Evolutionary conservation across 495 filamentous ascomycete species (phyloP).

Genomic region (Jackrogersella minutella): DNA sequence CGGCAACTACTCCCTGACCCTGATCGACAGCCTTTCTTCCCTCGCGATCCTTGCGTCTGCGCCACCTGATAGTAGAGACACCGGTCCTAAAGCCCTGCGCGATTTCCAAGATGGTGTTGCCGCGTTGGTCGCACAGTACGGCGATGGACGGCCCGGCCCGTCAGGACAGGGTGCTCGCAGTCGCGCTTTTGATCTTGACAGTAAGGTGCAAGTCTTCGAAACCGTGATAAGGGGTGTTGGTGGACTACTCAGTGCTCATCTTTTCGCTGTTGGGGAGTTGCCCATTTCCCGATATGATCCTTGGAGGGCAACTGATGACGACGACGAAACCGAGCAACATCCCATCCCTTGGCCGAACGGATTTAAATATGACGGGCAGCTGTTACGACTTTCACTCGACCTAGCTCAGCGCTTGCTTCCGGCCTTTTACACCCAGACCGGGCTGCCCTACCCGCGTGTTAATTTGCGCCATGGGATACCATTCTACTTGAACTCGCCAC

Average conservation of each 20-base stretch:
- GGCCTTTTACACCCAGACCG: conserved; percentile 87
- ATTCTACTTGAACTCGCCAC: conserved; percentile 83
- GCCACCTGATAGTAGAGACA: conserved; percentile 56
- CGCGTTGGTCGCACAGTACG: conserved; percentile 83
- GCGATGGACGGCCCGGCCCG: conserved; percentile 77
- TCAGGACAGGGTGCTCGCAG: conserved; percentile 74
- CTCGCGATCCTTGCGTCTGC: conserved; percentile 88
- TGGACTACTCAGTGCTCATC: conserved; percentile 88
- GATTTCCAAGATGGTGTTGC: conserved; percentile 85
- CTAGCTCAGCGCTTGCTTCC: conserved; percentile 84
- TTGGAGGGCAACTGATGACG: conserved; percentile 38
- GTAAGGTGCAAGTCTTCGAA: conserved; percentile 98
- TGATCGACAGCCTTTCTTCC: conserved; percentile 93
- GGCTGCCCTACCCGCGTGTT: conserved; percentile 92
- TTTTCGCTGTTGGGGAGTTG: conserved; percentile 88
- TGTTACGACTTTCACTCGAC: conserved; percentile 85
- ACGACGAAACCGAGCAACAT: conserved; percentile 49
- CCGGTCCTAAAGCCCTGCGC: conserved; percentile 66
- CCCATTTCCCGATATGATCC: conserved; percentile 82
- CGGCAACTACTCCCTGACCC: conserved; percentile 94
- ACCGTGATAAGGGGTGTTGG: conserved; percentile 94
- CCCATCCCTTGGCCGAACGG: conserved; percentile 76
- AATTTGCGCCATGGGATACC: conserved; percentile 92
- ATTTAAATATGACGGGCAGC: conserved; percentile 88
- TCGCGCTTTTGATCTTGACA: conserved; percentile 94